phyloP scores from a whole-genome alignment of 2,329 filamentous ascomycete genomes.

The Metarhizium humberi region DNA sequence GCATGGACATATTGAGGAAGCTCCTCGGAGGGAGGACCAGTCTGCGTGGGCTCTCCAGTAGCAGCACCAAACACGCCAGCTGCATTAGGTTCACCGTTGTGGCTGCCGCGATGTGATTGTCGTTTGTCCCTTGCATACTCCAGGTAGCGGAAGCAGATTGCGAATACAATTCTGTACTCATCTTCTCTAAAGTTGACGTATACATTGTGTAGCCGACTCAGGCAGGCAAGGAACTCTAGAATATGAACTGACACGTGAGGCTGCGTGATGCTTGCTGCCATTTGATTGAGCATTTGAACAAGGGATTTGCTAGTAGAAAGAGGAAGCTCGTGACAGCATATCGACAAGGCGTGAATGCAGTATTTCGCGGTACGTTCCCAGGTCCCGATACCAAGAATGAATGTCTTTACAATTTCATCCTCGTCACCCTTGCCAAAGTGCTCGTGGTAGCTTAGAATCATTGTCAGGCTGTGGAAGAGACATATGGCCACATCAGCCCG shows the following conservation, averaged over 20 bases:
- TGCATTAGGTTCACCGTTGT: conserved; percentile 31
- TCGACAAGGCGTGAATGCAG: conserved; percentile 88
- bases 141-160: conserved; percentile 87
- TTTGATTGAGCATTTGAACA: conserved; percentile 79
- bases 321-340: conserved; percentile 92
- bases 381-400: conserved; percentile 73
- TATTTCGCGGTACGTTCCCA: conserved; percentile 83
- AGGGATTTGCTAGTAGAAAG: conserved; percentile 78
- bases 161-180: conserved; percentile 89
- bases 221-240: conserved; percentile 83
- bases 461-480: conserved; percentile 76
- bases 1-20: conserved; percentile 90
- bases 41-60: conserved; percentile 15
- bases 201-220: conserved; percentile 75
- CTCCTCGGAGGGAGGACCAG: conserved; percentile 50
- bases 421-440: conserved; percentile 77
- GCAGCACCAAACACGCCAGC: conserved; percentile 14
- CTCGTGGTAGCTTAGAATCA: conserved; percentile 83
- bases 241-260: conserved; percentile 89
- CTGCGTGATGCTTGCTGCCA: conserved; percentile 94
- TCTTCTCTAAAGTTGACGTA: conserved; percentile 86
- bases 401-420: conserved; percentile 80
- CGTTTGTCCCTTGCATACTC: conserved; percentile 73
- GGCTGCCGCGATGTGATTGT: conserved; percentile 35
- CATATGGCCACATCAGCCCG: conserved; percentile 85